Base-by-base conservation (phyloP, 257 asterid species). In the Mentha longifolia region DNA sequence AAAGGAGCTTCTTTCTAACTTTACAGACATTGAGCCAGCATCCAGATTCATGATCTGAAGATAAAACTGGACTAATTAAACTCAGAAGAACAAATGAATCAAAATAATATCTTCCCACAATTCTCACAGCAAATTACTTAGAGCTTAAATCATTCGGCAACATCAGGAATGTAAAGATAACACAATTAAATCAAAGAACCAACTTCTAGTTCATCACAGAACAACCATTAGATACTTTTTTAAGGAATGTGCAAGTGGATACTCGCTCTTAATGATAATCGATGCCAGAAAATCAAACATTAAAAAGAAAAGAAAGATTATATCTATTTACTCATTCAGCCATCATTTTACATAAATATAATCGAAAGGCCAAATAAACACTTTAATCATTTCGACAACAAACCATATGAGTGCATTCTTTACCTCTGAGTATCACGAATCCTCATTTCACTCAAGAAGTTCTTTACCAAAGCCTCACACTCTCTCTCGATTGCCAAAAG, bases 401-500 rank as follows among this genome's bases (percentile, higher is more conserved):
- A 12, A 45, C 31, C 10, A 64, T 58, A 61, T 13, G 2, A 68
- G 6, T 28, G 49, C 46, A 28, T 42, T 9, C n/a, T 41, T 81
- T 76, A 91, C 98, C 96, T 85, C 55, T 68, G 67, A 43, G 58
- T 49, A 65, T 58, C 65, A 16, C 9, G 72, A 22, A 37, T 68
- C 84, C 85, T 91, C 82, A 78, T 68, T 71, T 85, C 87, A 82
- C 59, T 74, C 45, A 77, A 62, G 71, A 86, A 82, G 77, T 78
- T 83, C 73, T 78, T 66, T 13, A 84, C 95, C 84, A 95, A 74
- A 71, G 84, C 84, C 76, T 86, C 88, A 73, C 96, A 89, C 77
- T 95, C 98, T 77, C 87, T 82, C 86, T 92, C 98, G 16, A 95
- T 84, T 65, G 77, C 84, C 50, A 77, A 79, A 74, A 95, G 92